Percentiles rank a stretch among this genome's conserved stretches.
Conservation (phyloP, 1,284 basidiomycete genomes). For the Rhodotorula sp. region DNA sequence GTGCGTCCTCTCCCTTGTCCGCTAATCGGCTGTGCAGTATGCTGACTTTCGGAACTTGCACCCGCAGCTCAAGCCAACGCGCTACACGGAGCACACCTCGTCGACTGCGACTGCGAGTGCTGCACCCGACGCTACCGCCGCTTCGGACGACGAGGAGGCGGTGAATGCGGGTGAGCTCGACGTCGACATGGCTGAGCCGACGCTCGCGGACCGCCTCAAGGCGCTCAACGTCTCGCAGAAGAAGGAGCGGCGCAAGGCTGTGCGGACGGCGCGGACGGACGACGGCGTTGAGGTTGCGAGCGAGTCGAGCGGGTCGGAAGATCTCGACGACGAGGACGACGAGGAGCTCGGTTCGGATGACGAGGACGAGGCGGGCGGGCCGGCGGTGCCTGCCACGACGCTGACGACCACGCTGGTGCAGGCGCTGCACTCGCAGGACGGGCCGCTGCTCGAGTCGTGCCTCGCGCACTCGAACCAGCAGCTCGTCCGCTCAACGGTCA, state of each 20-base stretch:
- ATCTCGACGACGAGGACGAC: conserved; percentile 23
- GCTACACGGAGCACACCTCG: conserved; percentile 34
- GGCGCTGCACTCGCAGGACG: conserved; percentile 92
- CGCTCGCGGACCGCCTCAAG: conserved; percentile 80
- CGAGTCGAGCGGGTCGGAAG: conserved; percentile 23
- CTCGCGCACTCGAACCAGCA: conserved; percentile 76
- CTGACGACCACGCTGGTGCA: conserved; percentile 93
- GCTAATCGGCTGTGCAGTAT: rapidly evolving
- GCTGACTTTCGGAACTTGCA: background rate
- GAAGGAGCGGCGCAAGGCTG: conserved; percentile 48
- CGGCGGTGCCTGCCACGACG: conserved; percentile 75
- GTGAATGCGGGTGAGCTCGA: conserved; percentile 60
- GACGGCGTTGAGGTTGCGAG: conserved; percentile 42
- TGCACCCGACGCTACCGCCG: conserved; percentile 22
- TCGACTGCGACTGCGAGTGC: conserved; percentile 18
- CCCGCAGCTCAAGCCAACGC: conserved; percentile 30
- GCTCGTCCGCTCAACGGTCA: conserved; percentile 85
- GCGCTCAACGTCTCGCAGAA: conserved; percentile 62
- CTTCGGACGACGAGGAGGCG: conserved; percentile 45
- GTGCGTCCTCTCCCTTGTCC: conserved; percentile 59
- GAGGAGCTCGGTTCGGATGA: conserved; percentile 26
- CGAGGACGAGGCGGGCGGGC: conserved; percentile 34
- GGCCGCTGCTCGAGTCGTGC: conserved; percentile 82
- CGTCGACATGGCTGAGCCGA: conserved; percentile 81
- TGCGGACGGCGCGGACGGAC: conserved; percentile 43